A percentile compares a stretch with the other conserved stretches of the same genome.
phyloP scores from a whole-genome alignment of 257 asterid genomes.

The Solanum chaucha region DNA sequence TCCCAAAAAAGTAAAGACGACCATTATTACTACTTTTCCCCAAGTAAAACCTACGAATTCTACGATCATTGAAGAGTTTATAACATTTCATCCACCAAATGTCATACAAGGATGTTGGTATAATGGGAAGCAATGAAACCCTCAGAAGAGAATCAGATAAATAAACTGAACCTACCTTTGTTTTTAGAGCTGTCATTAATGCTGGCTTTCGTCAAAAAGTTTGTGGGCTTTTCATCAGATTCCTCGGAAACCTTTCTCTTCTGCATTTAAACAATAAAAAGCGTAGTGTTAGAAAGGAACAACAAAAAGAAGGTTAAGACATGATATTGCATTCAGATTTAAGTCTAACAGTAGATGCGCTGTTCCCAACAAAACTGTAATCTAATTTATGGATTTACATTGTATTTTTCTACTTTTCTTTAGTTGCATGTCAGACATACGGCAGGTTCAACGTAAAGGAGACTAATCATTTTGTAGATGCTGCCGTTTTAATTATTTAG shows the following conservation, averaged over 20 bases:
- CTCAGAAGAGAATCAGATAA: not conserved
- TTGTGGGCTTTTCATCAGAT: constrained; percentile 27
- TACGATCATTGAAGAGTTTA: not conserved
- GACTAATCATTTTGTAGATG: not conserved
- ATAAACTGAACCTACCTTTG: constrained; percentile 26
- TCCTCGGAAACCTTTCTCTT: constrained; percentile 32
- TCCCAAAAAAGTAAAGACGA: not conserved
- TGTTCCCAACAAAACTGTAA: not conserved
- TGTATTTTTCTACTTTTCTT: not conserved
- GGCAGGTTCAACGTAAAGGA: not conserved
- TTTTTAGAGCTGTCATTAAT: constrained; percentile 15
- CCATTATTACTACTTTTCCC: not conserved
- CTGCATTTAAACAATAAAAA: constrained; percentile 19
- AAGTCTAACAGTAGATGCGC: not conserved
- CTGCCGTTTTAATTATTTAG: not conserved
- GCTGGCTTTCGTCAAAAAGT: constrained; percentile 20
- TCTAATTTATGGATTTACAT: not conserved
- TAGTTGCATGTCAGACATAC: not conserved
- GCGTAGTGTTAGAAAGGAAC: not conserved
- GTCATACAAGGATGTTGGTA: not conserved
- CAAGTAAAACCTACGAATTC: not conserved
- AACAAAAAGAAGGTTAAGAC: not conserved
- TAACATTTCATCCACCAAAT: not conserved
- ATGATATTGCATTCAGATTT: not conserved
- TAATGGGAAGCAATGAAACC: not conserved